Base-by-base conservation (phyloP, 2,329 filamentous ascomycete species). In the Penicillium capsulatum region DNA sequence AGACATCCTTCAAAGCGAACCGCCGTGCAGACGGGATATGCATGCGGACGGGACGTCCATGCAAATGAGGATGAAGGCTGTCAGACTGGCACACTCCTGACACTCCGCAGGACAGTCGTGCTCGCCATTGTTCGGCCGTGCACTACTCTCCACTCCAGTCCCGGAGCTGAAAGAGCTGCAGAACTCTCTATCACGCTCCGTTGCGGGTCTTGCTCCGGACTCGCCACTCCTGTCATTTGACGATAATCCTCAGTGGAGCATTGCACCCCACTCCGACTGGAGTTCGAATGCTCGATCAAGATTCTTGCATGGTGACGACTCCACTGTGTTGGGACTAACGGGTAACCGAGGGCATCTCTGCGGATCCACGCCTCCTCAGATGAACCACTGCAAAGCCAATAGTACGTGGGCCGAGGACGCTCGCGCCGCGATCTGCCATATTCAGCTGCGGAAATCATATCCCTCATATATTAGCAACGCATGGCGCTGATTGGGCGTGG, bases 131-230 rank as follows among this genome's bases (percentile, higher is more conserved):
- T 5, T 14, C 30, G 9, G 30, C 30, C 38, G 36, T 50, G 47
- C 47, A 51, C 49, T 52, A 30, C 36, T 44, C 33, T 36, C 38
- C 38, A 37, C 35, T 20, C 36, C 30, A 34, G 40, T 39, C 31
- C 30, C 36, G 34, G 16, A 38, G 37, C 33, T 48, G 33, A 36
- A 33, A 34, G 34, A 32, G 14, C 29, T 41, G 34, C 42, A 37
- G 42, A 3, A 37, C 31, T 30, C 22, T 19, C 17, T 16, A 32
- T 32, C 30, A 32, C 15, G 30, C 30, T 17, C 30, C 30, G 16
- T 16, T 32, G 13, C 14, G 10, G 30, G 30, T 32, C 30, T 32
- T 32, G 16, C n/a, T 15, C 30, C 13, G 30, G 30, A 16, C 30
- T 32, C 30, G 5, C 13, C 16, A 16, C 30, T 32, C 30, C 30